Percentiles rank a stretch among this genome's conserved stretches.
Evolutionary conservation across 345 rosid genomes (phyloP).

Genomic region (Punica granatum): DNA sequence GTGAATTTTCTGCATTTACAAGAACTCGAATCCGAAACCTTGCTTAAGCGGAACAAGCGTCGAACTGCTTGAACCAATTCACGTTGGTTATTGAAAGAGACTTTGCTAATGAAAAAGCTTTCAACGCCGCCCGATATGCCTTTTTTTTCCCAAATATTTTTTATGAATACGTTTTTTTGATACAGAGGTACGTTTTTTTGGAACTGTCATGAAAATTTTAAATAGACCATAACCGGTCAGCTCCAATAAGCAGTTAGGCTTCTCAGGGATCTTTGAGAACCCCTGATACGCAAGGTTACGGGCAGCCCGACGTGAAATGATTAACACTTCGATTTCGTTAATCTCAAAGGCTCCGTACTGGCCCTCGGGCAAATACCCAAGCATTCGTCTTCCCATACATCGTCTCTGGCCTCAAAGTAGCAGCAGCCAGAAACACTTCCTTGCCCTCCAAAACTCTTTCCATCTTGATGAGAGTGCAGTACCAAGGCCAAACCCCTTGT

Average conservation of each 20-base stretch:
- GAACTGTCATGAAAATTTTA: no score
- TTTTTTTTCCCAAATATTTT: no score
- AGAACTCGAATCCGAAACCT: no score
- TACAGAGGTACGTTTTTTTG: no score
- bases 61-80: no score
- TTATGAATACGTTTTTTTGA: no score
- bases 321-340: conserved; percentile 66
- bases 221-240: conserved; percentile 74
- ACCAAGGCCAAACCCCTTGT: conserved; percentile 92
- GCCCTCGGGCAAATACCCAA: conserved; percentile 94
- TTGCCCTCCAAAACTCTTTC: conserved; percentile 73
- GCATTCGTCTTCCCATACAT: conserved; percentile 95
- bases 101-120: no score
- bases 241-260: conserved; percentile 72
- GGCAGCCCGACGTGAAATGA: conserved; percentile 70
- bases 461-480: conserved; percentile 83
- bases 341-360: conserved; percentile 89
- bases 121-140: no score
- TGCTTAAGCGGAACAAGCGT: no score
- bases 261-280: conserved; percentile 58
- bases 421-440: conserved; percentile 73
- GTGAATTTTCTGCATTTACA: no score
- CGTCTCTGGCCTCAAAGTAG: no score
- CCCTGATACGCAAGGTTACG: conserved; percentile 86
- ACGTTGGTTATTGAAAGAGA: no score